phyloP scores from a whole-genome alignment of 2,329 filamentous ascomycete species.

The Colletotrichum sp. region DNA sequence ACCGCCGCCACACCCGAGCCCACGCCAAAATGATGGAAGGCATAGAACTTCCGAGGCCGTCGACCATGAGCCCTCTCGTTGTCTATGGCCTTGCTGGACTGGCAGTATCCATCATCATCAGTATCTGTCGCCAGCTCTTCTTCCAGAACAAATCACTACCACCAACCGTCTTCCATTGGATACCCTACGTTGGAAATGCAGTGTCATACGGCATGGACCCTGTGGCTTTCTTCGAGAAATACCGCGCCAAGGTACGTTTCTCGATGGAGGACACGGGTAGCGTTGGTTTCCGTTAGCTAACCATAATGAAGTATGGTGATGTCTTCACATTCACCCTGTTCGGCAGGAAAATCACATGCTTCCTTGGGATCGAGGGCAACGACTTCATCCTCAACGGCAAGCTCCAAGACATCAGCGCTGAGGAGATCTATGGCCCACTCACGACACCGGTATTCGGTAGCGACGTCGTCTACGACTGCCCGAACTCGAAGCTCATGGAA shows the following conservation, averaged over 20 bases:
- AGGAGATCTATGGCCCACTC: slow-evolving; percentile 86
- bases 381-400: slow-evolving; percentile 94
- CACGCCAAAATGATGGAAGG: not conserved
- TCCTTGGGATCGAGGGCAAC: slow-evolving; percentile 80
- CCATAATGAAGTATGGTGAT: slow-evolving; percentile 74
- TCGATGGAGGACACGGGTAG: not conserved
- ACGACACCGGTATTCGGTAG: slow-evolving; percentile 77
- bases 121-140: slow-evolving; percentile 80
- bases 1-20: not conserved
- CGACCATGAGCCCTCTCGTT: not conserved
- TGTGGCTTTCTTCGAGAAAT: slow-evolving; percentile 81
- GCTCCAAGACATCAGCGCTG: slow-evolving; percentile 86
- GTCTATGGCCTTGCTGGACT: not conserved
- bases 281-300: not conserved
- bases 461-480: slow-evolving; percentile 90
- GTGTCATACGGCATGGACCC: slow-evolving; percentile 95
- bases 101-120: slow-evolving; percentile 66
- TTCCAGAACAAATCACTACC: slow-evolving; percentile 78
- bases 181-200: slow-evolving; percentile 88
- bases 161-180: slow-evolving; percentile 80
- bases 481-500: slow-evolving; percentile 92
- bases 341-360: slow-evolving; percentile 89
- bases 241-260: slow-evolving; percentile 57
- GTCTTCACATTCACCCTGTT: slow-evolving; percentile 89
- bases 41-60: not conserved